Percentiles rank a stretch among this genome's conserved stretches.
Evolutionary conservation across 2,329 filamentous ascomycete species (phyloP).

Genomic region (Hypoxylon sp.): DNA sequence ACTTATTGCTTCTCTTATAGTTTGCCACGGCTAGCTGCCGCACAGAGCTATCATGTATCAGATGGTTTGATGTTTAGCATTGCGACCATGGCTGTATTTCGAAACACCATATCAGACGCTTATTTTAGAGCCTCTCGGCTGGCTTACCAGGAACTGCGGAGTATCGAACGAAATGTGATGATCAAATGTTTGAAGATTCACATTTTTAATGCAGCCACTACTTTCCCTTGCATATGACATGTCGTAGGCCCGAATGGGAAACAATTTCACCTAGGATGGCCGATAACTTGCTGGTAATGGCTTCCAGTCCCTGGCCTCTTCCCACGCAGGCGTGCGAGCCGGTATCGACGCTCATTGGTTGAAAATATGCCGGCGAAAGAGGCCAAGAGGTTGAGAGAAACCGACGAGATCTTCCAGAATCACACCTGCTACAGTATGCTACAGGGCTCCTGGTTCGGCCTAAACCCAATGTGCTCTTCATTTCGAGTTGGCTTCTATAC

Average conservation of each 20-base stretch:
- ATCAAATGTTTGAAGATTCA: constrained; percentile 45
- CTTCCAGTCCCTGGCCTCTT: constrained; percentile 35
- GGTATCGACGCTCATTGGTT: constrained; percentile 47
- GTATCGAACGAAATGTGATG: constrained; percentile 29
- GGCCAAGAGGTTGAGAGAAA: constrained; percentile 44
- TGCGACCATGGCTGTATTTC: constrained; percentile 32
- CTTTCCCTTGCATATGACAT: constrained; percentile 38
- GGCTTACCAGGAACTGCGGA: constrained; percentile 16
- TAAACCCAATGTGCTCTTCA: constrained; percentile 38
- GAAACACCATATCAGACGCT: constrained; percentile 44
- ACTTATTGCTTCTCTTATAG: constrained; percentile 18
- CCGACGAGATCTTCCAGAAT: constrained; percentile 50
- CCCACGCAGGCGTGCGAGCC: constrained; percentile 37
- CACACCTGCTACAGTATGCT: constrained; percentile 39
- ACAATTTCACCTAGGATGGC: constrained; percentile 38
- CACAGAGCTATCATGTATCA: constrained; percentile 27
- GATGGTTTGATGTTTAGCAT: constrained; percentile 36
- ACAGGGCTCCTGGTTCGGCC: constrained; percentile 36
- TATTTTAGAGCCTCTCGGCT: constrained; percentile 33
- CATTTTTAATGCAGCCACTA: constrained; percentile 33
- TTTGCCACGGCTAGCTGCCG: neutral
- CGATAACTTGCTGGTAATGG: constrained; percentile 22
- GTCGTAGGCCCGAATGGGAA: constrained; percentile 52
- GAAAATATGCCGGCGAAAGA: constrained; percentile 45
- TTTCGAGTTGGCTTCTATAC: constrained; percentile 29